Base-by-base conservation (phyloP, 805 yeast species). In the Candida insectalens region DNA sequence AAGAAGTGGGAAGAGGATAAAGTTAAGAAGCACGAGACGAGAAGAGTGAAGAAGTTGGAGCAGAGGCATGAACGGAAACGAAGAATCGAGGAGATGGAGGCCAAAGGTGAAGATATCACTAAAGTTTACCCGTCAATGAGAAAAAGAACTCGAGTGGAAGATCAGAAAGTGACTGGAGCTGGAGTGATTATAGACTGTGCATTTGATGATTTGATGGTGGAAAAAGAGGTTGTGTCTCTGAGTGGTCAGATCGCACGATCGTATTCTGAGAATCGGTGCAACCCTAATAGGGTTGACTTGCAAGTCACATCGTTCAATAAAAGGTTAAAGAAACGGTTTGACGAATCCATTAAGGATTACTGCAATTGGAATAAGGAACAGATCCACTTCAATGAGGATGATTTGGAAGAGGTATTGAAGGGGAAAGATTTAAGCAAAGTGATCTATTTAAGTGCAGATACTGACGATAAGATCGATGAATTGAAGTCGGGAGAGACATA, bases 151-250 rank as follows among this genome's bases (percentile, higher is more conserved):
- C 27, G 51, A 25, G 60, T 65, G n/a, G 65, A 58, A 16, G 59
- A 62, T 10, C 87, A 78, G 48, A 45, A 41, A 2, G 57, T 57
- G 9, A 63, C 75, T 2, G 74, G 69, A 0, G 66, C 75, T 6
- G 59, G 53, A 5, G 63, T 88, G 19, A 60, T 88, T n/a, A 50
- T 88, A 42, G 98, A 89, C 57, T 89, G 98, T 58, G 82, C 71
- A 12, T 89, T 89, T 55, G 97, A 92, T 50, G 92, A 83, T 29
- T 50, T 82, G 47, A 92, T 92, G 98, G 72, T 69, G 25, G 83
- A 77, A 14, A 78, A 77, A 43, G 78, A 72, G 40, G 63, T 72
- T 29, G 70, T 71, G 2, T 83, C 95, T 15, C 57, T 89, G 49
- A 71, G 85, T 5, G 70, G 76, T 33, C 98, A 89, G 58, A 67